Evolutionary conservation across 2,329 filamentous ascomycete species (phyloP).

Genomic region (Fulvia fulva): DNA sequence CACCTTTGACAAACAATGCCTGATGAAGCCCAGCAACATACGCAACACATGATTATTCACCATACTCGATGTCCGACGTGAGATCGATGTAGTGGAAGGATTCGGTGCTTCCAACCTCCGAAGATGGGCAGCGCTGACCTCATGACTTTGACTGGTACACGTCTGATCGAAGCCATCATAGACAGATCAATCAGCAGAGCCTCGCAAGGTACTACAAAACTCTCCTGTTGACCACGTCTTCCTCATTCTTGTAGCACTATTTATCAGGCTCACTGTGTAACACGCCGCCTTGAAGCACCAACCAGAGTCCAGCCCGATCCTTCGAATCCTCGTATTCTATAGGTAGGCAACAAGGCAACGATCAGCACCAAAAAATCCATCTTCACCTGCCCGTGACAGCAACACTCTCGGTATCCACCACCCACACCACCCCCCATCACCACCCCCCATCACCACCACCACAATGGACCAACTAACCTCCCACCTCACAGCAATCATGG

Average conservation of each 20-base stretch:
- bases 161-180: neutral
- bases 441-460: neutral
- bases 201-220: neutral
- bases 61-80: neutral
- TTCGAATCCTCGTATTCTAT: neutral
- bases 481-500: constrained; percentile 40
- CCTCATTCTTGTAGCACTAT: neutral
- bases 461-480: neutral
- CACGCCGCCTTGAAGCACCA: neutral
- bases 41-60: neutral
- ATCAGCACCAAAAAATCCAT: neutral
- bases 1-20: neutral
- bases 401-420: neutral
- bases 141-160: constrained; percentile 1
- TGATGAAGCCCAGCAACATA: neutral
- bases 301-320: neutral
- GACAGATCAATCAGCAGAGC: neutral
- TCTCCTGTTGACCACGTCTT: neutral
- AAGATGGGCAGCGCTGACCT: neutral
- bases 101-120: neutral
- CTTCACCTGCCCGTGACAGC: neutral
- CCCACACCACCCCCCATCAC: no score
- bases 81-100: neutral
- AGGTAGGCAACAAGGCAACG: neutral
- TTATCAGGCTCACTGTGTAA: neutral